Percentiles rank a stretch among this genome's conserved stretches.
Conservation (phyloP, 1,139 yeast genomes). For the Taiozyma sp. region DNA sequence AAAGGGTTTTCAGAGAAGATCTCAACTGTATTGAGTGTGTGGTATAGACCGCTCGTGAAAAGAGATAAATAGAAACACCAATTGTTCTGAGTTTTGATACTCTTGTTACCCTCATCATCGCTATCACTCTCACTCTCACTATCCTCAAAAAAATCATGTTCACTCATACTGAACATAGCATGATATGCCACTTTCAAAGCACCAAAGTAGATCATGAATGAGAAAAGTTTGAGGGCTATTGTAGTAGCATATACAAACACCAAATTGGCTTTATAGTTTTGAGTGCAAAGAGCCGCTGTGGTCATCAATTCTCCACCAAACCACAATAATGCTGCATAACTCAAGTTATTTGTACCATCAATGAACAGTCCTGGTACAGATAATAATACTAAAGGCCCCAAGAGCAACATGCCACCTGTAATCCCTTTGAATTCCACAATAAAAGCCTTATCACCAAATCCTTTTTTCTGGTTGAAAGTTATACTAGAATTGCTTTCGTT, state of each 20-base stretch:
- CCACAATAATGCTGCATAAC: not conserved
- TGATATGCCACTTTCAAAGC: not conserved
- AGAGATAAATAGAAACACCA: not conserved
- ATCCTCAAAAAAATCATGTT: not conserved
- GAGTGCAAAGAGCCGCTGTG: not conserved
- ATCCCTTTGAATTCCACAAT: not conserved
- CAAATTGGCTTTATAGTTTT: not conserved
- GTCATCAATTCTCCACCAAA: not conserved
- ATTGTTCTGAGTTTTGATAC: not conserved
- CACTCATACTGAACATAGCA: not conserved
- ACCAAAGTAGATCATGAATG: not conserved
- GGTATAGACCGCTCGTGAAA: not conserved
- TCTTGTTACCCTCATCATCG: not conserved
- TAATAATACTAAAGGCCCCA: not conserved
- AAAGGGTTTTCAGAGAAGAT: not conserved
- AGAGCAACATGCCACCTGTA: not conserved
- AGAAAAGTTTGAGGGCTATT: not conserved
- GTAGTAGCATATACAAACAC: not conserved
- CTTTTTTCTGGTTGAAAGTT: not conserved
- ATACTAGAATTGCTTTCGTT: not conserved
- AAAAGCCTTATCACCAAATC: not conserved
- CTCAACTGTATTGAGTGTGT: not conserved
- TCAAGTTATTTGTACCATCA: not conserved
- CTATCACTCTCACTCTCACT: not conserved
- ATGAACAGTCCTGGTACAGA: not conserved